Evolutionary conservation across 164 flowering plant genomes (phyloP), one percentile per base, ranked within the genome.

Genomic region (Umbilicus rupestris): DNA sequence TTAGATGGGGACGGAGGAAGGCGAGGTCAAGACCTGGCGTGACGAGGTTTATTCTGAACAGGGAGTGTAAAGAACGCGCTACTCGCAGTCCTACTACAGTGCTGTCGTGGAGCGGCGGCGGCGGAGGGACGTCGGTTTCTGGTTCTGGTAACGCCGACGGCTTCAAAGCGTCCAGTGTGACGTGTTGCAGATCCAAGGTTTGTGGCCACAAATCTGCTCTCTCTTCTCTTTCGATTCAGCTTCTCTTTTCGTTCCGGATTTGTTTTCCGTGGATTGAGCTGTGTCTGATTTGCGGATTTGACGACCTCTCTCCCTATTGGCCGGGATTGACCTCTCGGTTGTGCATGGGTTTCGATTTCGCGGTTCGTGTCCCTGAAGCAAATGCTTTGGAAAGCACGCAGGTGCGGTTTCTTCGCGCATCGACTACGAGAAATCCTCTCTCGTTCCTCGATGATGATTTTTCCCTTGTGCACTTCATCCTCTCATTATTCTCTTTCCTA

Each of bases 91-190:
- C 90, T 10, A 82, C 82, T 22, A 83, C 90, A 37, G 87, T 87
- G 5, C 81, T 85, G 30, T 83, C 86, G 1, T 85, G 87, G 87
- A 84, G 87, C 74, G 85, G 79, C 42, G 83, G 82, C 58, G 67
- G 65, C 17, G 45, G 33, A 9, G 12, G 68, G 4, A 71, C 74
- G 4, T 66, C 85, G 37, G 62, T 79, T 42, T 66, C 82, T 66
- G 63, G 73, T 69, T 28, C 78, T 67, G 62, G 67, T 68, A 22
- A 50, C 57, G 82, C 70, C 71, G 82, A 77, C 71, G 80, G 76
- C 28, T 73, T 52, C 70, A 84, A 83, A 26, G 87, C 78, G 39
- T 73, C 78, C 45, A 79, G 80, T 66, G 68, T 68, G 28, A 69
- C 52, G 41, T 50, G 16, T 24, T 57, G 17, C 67, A 83, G 85